Conservation (phyloP, 2,329 filamentous ascomycete species). For the Hypomyces rosellus region DNA sequence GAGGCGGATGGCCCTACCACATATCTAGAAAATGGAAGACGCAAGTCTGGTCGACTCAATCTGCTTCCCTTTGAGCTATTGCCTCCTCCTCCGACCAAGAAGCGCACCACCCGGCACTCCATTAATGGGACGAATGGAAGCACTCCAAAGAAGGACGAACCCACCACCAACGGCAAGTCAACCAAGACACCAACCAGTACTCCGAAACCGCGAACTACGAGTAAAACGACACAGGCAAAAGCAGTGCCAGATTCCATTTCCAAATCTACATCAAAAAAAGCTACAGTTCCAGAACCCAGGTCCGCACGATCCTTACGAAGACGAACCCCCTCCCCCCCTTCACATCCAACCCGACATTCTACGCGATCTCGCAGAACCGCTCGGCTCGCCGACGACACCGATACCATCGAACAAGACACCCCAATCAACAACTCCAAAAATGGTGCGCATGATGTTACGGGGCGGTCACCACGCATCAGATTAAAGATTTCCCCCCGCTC, state of each 20-base stretch:
- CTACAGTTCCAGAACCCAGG: conserved; percentile 20
- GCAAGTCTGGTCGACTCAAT: conserved; percentile 62
- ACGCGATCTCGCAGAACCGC: conserved; percentile 38
- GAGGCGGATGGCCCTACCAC: conserved; percentile 81
- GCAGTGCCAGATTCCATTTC: conserved; percentile 20
- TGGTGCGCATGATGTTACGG: conserved; percentile 17
- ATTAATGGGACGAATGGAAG: conserved; percentile 27
- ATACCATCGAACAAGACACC: conserved; percentile 12
- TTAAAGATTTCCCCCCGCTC: conserved; percentile 34
- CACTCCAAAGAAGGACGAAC: conserved; percentile 23
- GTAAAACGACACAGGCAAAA: conserved; percentile 19
- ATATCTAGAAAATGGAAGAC: conserved; percentile 66
- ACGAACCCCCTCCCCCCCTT: conserved; percentile 35
- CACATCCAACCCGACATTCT: conserved; percentile 33
- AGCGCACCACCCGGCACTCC: conserved; percentile 45
- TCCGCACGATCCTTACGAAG: conserved; percentile 30
- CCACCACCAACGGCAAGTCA: conserved; percentile 22
- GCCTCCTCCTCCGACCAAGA: conserved; percentile 35
- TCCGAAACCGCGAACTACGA: conserved; percentile 21
- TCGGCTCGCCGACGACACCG: conserved; percentile 28
- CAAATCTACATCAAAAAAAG: conserved; percentile 25
- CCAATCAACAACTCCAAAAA: conserved; percentile 12
- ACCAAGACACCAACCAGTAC: conserved; percentile 20
- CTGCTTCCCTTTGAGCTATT: conserved; percentile 44
- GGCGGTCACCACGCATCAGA: conserved; percentile 41